Evolutionary conservation across 495 filamentous ascomycete species (phyloP).

Genomic region (Friedmanniomyces simplex): DNA sequence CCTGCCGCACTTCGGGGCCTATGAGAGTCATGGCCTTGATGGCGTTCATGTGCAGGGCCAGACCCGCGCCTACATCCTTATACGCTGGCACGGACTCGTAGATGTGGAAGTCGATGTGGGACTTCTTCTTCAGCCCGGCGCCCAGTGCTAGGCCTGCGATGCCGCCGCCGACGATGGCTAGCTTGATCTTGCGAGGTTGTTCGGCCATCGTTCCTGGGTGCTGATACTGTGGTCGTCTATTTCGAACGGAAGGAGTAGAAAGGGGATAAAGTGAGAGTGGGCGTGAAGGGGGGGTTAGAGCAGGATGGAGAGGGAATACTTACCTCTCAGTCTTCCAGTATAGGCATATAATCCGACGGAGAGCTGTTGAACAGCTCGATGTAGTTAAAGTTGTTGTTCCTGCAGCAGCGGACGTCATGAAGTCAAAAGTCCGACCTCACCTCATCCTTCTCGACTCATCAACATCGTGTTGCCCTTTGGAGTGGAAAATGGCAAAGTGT

Average conservation of each 20-base stretch:
- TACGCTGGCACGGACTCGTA: constrained; percentile 16
- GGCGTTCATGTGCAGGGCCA: constrained; percentile 18
- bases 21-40: constrained; percentile 16
- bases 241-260: background rate
- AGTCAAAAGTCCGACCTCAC: background rate
- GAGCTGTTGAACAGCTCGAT: background rate
- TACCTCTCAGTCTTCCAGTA: background rate
- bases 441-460: too few relatives aligned
- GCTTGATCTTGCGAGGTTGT: constrained; percentile 1
- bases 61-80: constrained; percentile 19
- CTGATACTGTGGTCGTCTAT: background rate
- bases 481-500: too few relatives aligned
- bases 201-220: background rate
- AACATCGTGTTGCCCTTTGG: too few relatives aligned
- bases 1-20: constrained; percentile 10
- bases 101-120: constrained; percentile 16
- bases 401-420: background rate
- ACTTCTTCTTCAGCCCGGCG: constrained; percentile 13
- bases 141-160: constrained; percentile 17
- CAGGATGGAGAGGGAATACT: background rate
- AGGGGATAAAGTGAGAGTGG: background rate
- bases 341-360: background rate
- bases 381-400: background rate
- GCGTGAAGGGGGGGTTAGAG: too few relatives aligned
- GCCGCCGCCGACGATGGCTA: constrained; percentile 18